Evolutionary conservation across 139 green algal species (phyloP), one percentile per base, ranked within the genome.

Genomic region (Coelastrella sp.): DNA sequence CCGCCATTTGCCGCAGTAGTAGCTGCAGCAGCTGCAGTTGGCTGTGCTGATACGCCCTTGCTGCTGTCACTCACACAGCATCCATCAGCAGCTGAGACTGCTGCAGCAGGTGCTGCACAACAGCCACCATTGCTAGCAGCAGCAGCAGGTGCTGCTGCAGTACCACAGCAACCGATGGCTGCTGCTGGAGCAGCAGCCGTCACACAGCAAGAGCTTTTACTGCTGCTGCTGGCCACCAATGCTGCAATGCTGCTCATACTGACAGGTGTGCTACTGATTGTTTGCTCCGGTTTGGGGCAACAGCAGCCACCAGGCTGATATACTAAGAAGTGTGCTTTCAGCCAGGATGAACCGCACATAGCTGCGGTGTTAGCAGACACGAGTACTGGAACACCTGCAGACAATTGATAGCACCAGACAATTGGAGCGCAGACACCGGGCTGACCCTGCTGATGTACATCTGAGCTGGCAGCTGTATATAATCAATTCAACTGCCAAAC

Each of bases 341-440:
- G 93, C 97, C 97, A 98, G 19, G 92, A 96, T 81, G 97, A 94
- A 0, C 95, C 94, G 20, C 99, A 88, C 96, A 99, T 99, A 22
- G 97, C 95, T 3, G 97, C 98, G 57, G 97, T 98, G 93, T 98
- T 98, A 75, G 95, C 97, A 92, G 97, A 98, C 65, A 99, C 98
- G 47, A 96, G 93, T 79, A 97, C 96, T 57, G 96, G 96, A 13
- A 57, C 17, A 61, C 73, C 81, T 77, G 80, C 47, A 65, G 74
- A 56, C 6, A 61, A 80, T 17, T 19, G 57, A 19, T 61, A 80
- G 23, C 74, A 80, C 60, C 74, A 87, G 61, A 57, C 54, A 7
- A 57, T 8, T 22, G 32, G 77, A 61, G 0, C 20, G 13, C 23
- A 80, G 5, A 60, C 74, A 58, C 7, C 11, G 23, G 16, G 11